These are phyloP conservation scores for Umbellularia californica DNA, from an alignment of 164 flowering plant species.

Conservation along the genomic window DNA sequence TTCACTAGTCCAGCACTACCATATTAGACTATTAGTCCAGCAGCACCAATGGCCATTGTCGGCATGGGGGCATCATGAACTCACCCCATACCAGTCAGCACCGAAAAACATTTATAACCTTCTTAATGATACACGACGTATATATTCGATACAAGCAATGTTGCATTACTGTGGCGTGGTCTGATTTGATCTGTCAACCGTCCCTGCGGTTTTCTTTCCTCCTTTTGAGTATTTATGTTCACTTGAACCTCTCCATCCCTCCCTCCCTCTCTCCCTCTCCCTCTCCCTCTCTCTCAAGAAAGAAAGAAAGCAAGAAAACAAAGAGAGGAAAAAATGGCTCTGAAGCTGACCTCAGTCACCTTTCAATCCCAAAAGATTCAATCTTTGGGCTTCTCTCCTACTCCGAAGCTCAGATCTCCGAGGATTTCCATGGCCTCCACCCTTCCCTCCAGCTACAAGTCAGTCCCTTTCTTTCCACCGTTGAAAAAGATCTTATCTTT, in stretches of 20 bases:
- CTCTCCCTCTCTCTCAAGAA: conserved; percentile 11
- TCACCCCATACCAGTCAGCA: no score
- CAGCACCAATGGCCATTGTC: no score
- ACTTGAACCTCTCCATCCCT: not conserved
- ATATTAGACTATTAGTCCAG: no score
- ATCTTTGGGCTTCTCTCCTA: conserved; percentile 33
- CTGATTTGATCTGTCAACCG: not conserved
- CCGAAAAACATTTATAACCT: no score
- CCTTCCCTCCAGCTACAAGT: conserved; percentile 45
- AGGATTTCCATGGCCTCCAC: conserved; percentile 61
- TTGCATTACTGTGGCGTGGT: no score
- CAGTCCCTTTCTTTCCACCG: conserved; percentile 9
- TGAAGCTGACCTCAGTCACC: conserved; percentile 37
- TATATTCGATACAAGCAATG: no score
- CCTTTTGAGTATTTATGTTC: no score
- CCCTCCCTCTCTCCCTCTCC: conserved; percentile 4
- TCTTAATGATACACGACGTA: no score
- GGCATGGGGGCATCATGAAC: no score
- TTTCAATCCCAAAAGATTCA: conserved; percentile 36
- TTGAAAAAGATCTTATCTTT: no score
- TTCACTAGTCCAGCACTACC: no score
- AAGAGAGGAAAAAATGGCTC: conserved; percentile 33
- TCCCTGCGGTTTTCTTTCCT: not conserved
- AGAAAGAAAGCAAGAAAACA: not conserved
- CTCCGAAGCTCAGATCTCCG: conserved; percentile 51